Conservation (phyloP, 2,329 filamentous ascomycete genomes). For the Diaporthe helianthi region DNA sequence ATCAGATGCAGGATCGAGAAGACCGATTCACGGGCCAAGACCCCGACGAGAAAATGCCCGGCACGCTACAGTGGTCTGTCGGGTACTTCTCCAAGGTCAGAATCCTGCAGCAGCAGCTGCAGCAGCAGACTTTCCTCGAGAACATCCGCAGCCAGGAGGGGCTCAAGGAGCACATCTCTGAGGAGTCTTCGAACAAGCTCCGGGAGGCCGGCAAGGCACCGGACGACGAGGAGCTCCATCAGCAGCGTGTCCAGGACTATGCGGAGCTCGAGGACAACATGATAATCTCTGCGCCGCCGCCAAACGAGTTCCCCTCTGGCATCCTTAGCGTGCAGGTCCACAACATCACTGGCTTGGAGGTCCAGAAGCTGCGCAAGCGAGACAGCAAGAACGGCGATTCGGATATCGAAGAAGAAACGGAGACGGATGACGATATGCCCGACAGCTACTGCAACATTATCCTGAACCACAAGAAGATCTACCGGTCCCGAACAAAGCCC, state of each 20-base stretch:
- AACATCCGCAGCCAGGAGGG: constrained; percentile 64
- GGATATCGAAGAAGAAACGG: constrained; percentile 61
- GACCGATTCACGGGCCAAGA: constrained; percentile 73
- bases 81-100: constrained; percentile 74
- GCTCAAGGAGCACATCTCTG: constrained; percentile 63
- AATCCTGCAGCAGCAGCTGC: constrained; percentile 67
- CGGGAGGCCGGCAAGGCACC: constrained; percentile 67
- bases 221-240: constrained; percentile 67
- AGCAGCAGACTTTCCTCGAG: constrained; percentile 65
- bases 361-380: constrained; percentile 65
- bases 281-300: constrained; percentile 72
- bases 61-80: constrained; percentile 72
- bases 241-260: constrained; percentile 72
- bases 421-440: constrained; percentile 68
- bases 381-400: constrained; percentile 53
- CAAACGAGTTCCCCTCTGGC: constrained; percentile 67
- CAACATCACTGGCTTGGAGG: constrained; percentile 73
- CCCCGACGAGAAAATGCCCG: constrained; percentile 71
- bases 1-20: constrained; percentile 66
- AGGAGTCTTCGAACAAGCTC: constrained; percentile 65
- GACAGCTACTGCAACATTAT: constrained; percentile 77
- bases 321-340: constrained; percentile 75
- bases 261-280: constrained; percentile 67
- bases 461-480: constrained; percentile 73
- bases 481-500: constrained; percentile 76